A percentile compares a stretch with the other conserved stretches of the same genome.
phyloP scores from a whole-genome alignment of 495 filamentous ascomycete species.

The Achaetomiella virescens region DNA sequence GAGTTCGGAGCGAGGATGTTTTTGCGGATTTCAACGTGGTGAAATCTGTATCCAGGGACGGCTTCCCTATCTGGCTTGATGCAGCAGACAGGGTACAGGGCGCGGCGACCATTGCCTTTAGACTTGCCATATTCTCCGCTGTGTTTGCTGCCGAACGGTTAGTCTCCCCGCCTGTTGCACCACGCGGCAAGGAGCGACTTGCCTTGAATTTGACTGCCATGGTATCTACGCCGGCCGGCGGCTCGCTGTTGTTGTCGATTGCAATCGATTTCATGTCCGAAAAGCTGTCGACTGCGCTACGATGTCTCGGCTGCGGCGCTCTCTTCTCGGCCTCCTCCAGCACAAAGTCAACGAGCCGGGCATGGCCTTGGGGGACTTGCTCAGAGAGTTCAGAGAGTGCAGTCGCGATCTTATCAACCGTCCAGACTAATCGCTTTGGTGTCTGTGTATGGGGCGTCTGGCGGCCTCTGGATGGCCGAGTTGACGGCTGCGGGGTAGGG shows the following conservation, averaged over 20 bases:
- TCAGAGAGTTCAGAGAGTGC: constrained; percentile 24
- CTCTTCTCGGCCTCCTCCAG: constrained; percentile 37
- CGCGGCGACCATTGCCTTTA: constrained; percentile 32
- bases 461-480: constrained; percentile 10
- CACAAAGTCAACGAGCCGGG: constrained; percentile 32
- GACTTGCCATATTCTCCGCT: constrained; percentile 29
- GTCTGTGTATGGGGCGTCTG: constrained; percentile 29
- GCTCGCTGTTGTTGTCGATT: constrained; percentile 14
- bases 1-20: constrained; percentile 45
- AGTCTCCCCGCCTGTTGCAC: neutral
- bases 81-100: constrained; percentile 28
- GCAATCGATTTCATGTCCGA: constrained; percentile 30
- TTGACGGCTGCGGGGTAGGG: constrained; percentile 9
- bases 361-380: constrained; percentile 33
- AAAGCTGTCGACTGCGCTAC: constrained; percentile 35
- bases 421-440: constrained; percentile 34
- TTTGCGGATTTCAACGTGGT: constrained; percentile 45
- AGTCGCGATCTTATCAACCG: constrained; percentile 29
- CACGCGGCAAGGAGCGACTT: neutral
- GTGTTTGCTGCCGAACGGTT: constrained; percentile 23
- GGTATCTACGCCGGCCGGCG: constrained; percentile 9
- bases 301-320: constrained; percentile 29
- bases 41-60: constrained; percentile 41
- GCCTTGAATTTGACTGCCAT: constrained; percentile 40
- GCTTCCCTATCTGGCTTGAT: constrained; percentile 37